phyloP scores from a whole-genome alignment of 2,329 filamentous ascomycete genomes.

The Fonsecaea pedrosoi region DNA sequence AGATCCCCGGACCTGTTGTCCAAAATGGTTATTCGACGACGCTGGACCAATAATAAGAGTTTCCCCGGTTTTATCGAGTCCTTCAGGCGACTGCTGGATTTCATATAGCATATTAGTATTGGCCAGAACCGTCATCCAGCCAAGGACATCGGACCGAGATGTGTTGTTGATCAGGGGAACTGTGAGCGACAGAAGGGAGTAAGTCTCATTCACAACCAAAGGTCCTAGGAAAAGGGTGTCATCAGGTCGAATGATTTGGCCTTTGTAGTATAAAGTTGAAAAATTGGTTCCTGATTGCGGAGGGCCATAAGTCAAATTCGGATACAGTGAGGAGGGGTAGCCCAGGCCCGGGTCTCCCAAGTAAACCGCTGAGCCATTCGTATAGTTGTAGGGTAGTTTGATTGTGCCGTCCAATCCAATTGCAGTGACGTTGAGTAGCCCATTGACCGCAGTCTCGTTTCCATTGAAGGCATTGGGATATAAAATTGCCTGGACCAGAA shows the following conservation, averaged over 20 bases:
- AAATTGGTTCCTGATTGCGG: slow-evolving; percentile 36
- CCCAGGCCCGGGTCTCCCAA: slow-evolving; percentile 70
- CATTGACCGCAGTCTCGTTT: slow-evolving; percentile 46
- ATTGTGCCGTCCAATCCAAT: slow-evolving; percentile 57
- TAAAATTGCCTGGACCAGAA: slow-evolving; percentile 74
- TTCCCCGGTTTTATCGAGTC: slow-evolving; percentile 72
- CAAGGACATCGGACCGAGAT: slow-evolving; percentile 69
- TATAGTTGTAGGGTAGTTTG: slow-evolving; percentile 65
- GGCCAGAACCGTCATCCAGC: slow-evolving; percentile 83
- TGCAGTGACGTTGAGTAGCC: slow-evolving; percentile 70
- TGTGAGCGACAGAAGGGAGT: slow-evolving; percentile 80
- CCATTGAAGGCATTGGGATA: slow-evolving; percentile 73
- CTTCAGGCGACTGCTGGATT: slow-evolving; percentile 69
- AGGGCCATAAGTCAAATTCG: slow-evolving; percentile 72
- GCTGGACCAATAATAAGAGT: slow-evolving; percentile 74
- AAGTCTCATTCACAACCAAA: slow-evolving; percentile 72
- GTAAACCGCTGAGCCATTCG: slow-evolving; percentile 64
- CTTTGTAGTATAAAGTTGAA: slow-evolving; percentile 52
- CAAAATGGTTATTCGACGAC: slow-evolving; percentile 70
- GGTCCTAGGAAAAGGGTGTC: slow-evolving; percentile 78
- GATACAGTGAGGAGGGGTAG: slow-evolving; percentile 75
- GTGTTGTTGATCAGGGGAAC: slow-evolving; percentile 78
- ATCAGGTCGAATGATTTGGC: slow-evolving; percentile 42
- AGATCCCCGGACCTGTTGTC: slow-evolving; percentile 41
- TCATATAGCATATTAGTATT: slow-evolving; percentile 69